Conservation (phyloP, 2,329 filamentous ascomycete species). For the Colletotrichum tanaceti region DNA sequence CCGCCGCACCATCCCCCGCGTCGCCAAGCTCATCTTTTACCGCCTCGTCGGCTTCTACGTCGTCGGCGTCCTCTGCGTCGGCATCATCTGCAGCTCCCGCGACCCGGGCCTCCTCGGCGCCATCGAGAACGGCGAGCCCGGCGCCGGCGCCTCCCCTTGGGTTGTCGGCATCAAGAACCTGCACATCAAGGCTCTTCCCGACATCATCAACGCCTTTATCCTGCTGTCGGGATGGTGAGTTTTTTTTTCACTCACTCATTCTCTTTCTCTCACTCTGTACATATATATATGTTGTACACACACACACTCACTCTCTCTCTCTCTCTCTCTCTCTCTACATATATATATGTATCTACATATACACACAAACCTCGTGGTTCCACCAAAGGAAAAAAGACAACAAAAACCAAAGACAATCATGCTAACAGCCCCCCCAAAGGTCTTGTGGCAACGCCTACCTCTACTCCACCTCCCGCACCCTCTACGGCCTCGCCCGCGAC, state of each 20-base stretch:
- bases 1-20: conserved; percentile 72
- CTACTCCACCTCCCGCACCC: conserved; percentile 62
- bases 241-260: no score
- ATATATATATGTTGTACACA: no score
- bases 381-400: neutral
- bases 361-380: no score
- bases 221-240: conserved; percentile 44
- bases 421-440: conserved; percentile 37
- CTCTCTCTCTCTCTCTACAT: no score
- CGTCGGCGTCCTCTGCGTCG: conserved; percentile 70
- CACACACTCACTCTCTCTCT: no score
- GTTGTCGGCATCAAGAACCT: conserved; percentile 67
- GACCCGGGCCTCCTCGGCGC: conserved; percentile 65
- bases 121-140: conserved; percentile 62
- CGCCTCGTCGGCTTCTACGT: conserved; percentile 78
- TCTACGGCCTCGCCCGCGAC: conserved; percentile 63
- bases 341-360: neutral
- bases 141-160: conserved; percentile 63
- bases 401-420: neutral
- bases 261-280: no score
- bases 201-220: conserved; percentile 66
- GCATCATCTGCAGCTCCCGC: conserved; percentile 69
- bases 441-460: conserved; percentile 64
- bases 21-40: conserved; percentile 80
- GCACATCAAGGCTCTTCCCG: conserved; percentile 62